These are phyloP conservation scores for Spatholobus suberectus DNA, from an alignment of 306 rosid genomes.

Conservation along the genomic window DNA sequence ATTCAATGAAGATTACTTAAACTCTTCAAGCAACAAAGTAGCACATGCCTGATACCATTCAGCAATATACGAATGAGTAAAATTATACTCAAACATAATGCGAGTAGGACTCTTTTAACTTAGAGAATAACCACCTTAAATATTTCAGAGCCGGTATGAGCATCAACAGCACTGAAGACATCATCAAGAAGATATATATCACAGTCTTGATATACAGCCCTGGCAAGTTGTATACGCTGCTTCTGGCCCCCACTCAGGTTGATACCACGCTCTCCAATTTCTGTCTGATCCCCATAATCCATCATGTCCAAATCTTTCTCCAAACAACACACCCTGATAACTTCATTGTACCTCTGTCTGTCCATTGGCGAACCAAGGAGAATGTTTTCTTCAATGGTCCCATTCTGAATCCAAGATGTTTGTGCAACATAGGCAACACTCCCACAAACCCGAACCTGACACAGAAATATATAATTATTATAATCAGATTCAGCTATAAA, in stretches of 20 bases:
- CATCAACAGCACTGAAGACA: slow-evolving; percentile 88
- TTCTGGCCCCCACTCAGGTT: slow-evolving; percentile 89
- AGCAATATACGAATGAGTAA: not conserved
- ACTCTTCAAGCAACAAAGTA: not conserved
- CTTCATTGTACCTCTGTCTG: slow-evolving; percentile 60
- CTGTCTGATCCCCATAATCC: slow-evolving; percentile 84
- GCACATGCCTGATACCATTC: not conserved
- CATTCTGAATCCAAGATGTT: slow-evolving; percentile 92
- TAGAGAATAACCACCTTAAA: slow-evolving; percentile 63
- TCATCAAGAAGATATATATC: slow-evolving; percentile 88
- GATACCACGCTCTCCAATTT: slow-evolving; percentile 94
- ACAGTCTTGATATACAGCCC: slow-evolving; percentile 85
- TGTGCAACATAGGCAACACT: slow-evolving; percentile 83
- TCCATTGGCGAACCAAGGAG: slow-evolving; percentile 74
- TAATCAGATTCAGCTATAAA: not conserved
- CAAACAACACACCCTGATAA: slow-evolving; percentile 69
- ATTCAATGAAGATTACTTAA: not conserved
- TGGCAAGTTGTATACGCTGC: slow-evolving; percentile 88
- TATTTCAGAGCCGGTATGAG: slow-evolving; percentile 83
- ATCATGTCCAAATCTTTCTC: slow-evolving; percentile 85
- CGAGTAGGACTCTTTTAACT: not conserved
- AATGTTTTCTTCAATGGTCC: slow-evolving; percentile 79
- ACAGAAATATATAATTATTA: not conserved
- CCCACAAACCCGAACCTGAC: slow-evolving; percentile 76
- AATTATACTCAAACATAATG: not conserved